phyloP scores from a whole-genome alignment of 169 alveolate genomes.

The Ichthyophthirius multifiliis region DNA sequence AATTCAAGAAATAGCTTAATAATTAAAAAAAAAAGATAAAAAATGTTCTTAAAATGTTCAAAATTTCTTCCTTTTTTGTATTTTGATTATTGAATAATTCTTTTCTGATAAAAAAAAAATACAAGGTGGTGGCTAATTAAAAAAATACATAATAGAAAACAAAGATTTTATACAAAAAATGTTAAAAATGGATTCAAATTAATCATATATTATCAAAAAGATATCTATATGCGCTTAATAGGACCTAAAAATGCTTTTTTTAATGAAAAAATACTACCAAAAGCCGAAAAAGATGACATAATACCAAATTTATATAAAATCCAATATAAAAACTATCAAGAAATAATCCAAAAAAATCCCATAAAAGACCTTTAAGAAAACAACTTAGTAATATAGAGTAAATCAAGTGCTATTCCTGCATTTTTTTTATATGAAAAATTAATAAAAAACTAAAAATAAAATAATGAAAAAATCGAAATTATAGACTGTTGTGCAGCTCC shows the following conservation, averaged over 20 bases:
- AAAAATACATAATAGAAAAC: slow-evolving; percentile 2
- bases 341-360: background rate
- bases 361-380: background rate
- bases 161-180: background rate
- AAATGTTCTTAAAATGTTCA: background rate
- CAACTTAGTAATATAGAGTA: slow-evolving; percentile 6
- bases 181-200: background rate
- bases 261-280: too few species aligned
- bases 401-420: slow-evolving; percentile 44
- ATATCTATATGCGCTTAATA: background rate
- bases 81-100: background rate
- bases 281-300: background rate
- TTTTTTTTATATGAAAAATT: slow-evolving; percentile 19
- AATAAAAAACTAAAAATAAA: background rate
- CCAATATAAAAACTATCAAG: background rate
- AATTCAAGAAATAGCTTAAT: background rate
- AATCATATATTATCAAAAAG: background rate
- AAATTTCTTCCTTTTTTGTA: background rate
- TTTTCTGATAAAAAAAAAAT: slow-evolving; percentile 8
- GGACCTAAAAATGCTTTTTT: background rate
- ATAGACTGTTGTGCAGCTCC: slow-evolving; percentile 49
- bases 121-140: slow-evolving; percentile 13
- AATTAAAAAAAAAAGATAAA: background rate
- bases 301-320: slow-evolving; percentile 11
- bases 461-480: slow-evolving; percentile 1